Percentiles rank a stretch among this genome's conserved stretches.
Conservation (phyloP, 2,329 filamentous ascomycete species). For the Epichloe festucae region DNA sequence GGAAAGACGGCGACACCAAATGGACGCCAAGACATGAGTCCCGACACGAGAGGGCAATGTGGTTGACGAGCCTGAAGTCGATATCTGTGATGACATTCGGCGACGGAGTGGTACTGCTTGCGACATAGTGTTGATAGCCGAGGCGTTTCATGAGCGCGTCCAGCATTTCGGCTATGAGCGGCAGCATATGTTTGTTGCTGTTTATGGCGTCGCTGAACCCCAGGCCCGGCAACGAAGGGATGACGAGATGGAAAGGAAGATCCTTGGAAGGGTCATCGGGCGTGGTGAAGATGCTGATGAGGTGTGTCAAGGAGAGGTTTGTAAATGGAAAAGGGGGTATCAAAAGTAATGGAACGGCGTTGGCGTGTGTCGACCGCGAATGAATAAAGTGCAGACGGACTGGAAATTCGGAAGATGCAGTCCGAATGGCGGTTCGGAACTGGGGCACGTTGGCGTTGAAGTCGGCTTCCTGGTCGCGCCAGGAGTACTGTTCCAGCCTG, state of each 20-base stretch:
- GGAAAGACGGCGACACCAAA: constrained; percentile 44
- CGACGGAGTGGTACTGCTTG: constrained; percentile 38
- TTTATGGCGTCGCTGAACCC: constrained; percentile 53
- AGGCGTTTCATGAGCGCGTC: constrained; percentile 47
- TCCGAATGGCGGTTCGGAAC: constrained; percentile 43
- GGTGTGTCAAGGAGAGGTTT: constrained; percentile 44
- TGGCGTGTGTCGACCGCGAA: constrained; percentile 34
- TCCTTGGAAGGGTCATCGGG: constrained; percentile 30
- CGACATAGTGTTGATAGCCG: constrained; percentile 45
- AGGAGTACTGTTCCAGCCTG: constrained; percentile 55
- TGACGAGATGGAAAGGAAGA: constrained; percentile 52
- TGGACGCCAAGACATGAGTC: constrained; percentile 46
- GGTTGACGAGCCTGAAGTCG: constrained; percentile 36
- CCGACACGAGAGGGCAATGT: constrained; percentile 33
- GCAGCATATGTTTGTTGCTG: constrained; percentile 33
- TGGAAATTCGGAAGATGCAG: constrained; percentile 25
- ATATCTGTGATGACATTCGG: constrained; percentile 32
- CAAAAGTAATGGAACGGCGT: constrained; percentile 50
- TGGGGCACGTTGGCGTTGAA: constrained; percentile 50
- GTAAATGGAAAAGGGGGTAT: constrained; percentile 54
- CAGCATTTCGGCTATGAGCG: constrained; percentile 41
- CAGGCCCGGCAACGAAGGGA: constrained; percentile 51
- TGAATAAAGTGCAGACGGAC: constrained; percentile 55
- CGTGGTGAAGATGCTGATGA: constrained; percentile 41
- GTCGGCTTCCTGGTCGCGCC: constrained; percentile 43